Base-by-base conservation (phyloP, 192 early-diverging fungal genomes). In the Coemansia sp. region DNA sequence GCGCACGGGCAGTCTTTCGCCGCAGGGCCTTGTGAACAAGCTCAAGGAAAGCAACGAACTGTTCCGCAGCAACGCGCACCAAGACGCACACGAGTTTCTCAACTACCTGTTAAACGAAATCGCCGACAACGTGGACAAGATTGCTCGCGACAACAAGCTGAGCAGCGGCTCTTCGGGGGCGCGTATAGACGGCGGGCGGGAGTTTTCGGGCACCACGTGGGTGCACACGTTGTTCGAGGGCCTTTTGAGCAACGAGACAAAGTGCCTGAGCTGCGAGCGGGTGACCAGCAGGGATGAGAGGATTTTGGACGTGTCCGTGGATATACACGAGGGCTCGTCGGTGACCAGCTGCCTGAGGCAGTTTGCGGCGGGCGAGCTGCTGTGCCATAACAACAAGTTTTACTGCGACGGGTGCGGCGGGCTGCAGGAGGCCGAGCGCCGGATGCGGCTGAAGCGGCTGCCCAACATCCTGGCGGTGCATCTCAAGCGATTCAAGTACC, bases 81-180 rank as follows among this genome's bases (percentile, higher is more conserved):
- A 99, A 70, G 97, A 99, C 71, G 96, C 95, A 0, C 97, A 99
- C 69, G 97, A 99, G 76, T 94, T 98, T 66, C 78, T 99, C 34
- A 98, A 97, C 81, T 98, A 89, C 67, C 58, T 93, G 13, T 78
- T 99, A 17, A 97, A 98, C 67, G 86, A 88, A 14, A 91, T 99
- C 53, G 87, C 86, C 12, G 96, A 99, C 59, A 89, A 90, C 62
- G 86, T 92, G 7, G 80, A 81, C 39, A 81, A 78, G 23, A 88
- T 88, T 44, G 58, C 80, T 57, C 50, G 57, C 13, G 81, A 84
- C 63, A 87, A 76, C 73, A 83, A 42, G 3, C 37, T 66, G 15
- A 43, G 51, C 4, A 40, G 54, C 48, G n/a, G n/a, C n/a, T n/a
- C n/a, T n/a, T 62, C 66, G 3, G 65, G 69, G 10, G 66, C 62